A percentile compares a stretch with the other conserved stretches of the same genome.
Conservation (phyloP, 495 filamentous ascomycete genomes). For the Neurospora sp. region DNA sequence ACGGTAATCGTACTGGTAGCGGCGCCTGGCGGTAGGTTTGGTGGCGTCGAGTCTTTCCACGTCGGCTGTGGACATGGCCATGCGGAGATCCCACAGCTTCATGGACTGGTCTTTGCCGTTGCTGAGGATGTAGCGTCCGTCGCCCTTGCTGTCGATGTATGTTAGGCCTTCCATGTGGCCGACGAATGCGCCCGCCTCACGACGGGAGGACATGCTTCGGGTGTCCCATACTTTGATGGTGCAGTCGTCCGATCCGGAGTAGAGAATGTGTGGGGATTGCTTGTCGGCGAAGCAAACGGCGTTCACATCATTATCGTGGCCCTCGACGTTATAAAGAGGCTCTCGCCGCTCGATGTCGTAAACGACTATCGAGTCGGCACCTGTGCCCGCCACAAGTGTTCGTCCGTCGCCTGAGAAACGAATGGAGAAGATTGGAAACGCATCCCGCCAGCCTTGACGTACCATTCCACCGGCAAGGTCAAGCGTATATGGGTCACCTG, state of each 20-base stretch:
- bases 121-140: constrained; percentile 86
- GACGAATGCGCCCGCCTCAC: constrained; percentile 84
- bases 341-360: constrained; percentile 79
- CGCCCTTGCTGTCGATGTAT: constrained; percentile 92
- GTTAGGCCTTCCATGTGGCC: constrained; percentile 93
- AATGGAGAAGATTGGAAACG: constrained; percentile 71
- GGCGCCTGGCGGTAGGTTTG: constrained; percentile 33
- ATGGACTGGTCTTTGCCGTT: constrained; percentile 95
- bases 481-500: constrained; percentile 62
- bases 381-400: constrained; percentile 83
- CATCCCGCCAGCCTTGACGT: not conserved
- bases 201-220: constrained; percentile 73
- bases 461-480: constrained; percentile 45
- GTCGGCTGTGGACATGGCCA: constrained; percentile 60
- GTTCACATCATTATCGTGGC: constrained; percentile 86
- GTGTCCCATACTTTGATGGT: constrained; percentile 97
- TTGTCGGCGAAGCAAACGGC: constrained; percentile 92
- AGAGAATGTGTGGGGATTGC: constrained; percentile 85
- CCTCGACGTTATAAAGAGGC: constrained; percentile 61
- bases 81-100: constrained; percentile 93
- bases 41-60: constrained; percentile 41
- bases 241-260: constrained; percentile 85
- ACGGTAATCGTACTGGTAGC: constrained; percentile 79
- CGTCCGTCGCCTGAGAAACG: constrained; percentile 89
- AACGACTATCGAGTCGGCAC: constrained; percentile 69